Evolutionary conservation across 352 stramenopile genomes (phyloP).

Genomic region (Globisporangium nagaii): DNA sequence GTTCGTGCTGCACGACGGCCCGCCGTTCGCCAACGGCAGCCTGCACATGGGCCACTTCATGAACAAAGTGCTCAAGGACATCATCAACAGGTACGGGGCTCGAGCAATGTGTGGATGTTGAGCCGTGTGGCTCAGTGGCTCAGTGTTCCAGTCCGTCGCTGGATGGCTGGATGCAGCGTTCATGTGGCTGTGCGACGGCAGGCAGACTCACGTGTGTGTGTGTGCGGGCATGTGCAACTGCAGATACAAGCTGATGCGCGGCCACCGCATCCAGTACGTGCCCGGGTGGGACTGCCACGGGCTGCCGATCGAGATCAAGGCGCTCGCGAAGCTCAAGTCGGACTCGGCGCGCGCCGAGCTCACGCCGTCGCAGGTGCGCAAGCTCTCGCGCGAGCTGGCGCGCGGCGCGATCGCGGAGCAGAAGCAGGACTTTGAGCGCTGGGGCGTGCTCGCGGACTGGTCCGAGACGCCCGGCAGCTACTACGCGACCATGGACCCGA

Average conservation of each 20-base stretch:
- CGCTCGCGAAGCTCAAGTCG: slow-evolving; percentile 89
- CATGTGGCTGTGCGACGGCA: too few relatives aligned
- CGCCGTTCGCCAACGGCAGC: slow-evolving; percentile 98
- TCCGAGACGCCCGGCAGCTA: slow-evolving; percentile 63
- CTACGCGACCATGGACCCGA: slow-evolving; percentile 93
- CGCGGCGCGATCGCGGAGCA: slow-evolving; percentile 92
- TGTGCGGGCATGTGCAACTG: too few relatives aligned
- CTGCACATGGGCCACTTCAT: slow-evolving; percentile 97
- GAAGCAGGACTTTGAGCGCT: slow-evolving; percentile 90
- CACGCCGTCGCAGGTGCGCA: slow-evolving; percentile 89
- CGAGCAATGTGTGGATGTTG: background rate
- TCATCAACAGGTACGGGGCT: slow-evolving; percentile 89
- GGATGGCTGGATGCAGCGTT: too few relatives aligned
- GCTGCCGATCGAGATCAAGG: slow-evolving; percentile 98
- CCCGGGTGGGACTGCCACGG: slow-evolving; percentile 99
- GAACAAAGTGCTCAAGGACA: slow-evolving; percentile 96
- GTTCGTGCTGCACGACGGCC: slow-evolving; percentile 97
- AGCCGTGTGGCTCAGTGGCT: too few relatives aligned
- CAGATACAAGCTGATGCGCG: slow-evolving; percentile 89
- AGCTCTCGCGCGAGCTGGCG: slow-evolving; percentile 90
- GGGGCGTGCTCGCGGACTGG: slow-evolving; percentile 91
- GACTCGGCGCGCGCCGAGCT: slow-evolving; percentile 29
- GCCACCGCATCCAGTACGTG: slow-evolving; percentile 93
- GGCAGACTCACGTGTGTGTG: too few relatives aligned
- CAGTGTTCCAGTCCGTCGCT: too few relatives aligned